Base-by-base conservation (phyloP, 805 yeast species). In the Candida jianshihensis region DNA sequence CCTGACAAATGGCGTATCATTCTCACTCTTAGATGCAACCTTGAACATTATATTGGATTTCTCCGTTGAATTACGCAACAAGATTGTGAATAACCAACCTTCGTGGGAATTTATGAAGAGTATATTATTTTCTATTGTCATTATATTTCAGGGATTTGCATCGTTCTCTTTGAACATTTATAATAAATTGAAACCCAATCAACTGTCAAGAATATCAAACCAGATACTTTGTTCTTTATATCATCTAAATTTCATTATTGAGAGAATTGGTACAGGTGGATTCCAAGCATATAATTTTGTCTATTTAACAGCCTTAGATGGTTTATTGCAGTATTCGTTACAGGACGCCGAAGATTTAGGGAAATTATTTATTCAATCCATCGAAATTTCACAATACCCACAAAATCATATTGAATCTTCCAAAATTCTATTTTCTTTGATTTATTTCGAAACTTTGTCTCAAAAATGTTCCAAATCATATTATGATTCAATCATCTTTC, bases 221-320 rank as follows among this genome's bases (percentile, higher is more conserved):
- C 48, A 59, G 28, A 53, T 71, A 1, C 48, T 74, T 24, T 62
- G 62, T 30, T 50, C 60, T 6, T 54, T 76, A 11, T 73, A 63
- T 48, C 54, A 68, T 41, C 31, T 68, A 34, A 65, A 72, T 42
- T 75, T 69, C 42, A 59, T 78, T 8, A 48, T 76, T 19, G 65
- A 70, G 20, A 59, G 70, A 17, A 68, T 78, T 8, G 85, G 85
- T 0, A 70, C 72, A 18, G 83, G 82, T 5, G 83, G 83, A 4
- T 78, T 78, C 49, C 76, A 75, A 38, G 66, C 73, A 11, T 81
- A 75, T 53, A 76, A 77, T 46, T 80, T 75, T 52, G 73, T 77
- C 13, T 73, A 73, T 43, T 61, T 68, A 30, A 57, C 76, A 5
- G 49, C 73, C 10, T 38, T 73, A 3, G 82, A 75, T 41, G 53